Percentiles rank a stretch among this genome's conserved stretches.
Evolutionary conservation across 305 asterid species (phyloP).

Genomic region (Fraxinus albicans): DNA sequence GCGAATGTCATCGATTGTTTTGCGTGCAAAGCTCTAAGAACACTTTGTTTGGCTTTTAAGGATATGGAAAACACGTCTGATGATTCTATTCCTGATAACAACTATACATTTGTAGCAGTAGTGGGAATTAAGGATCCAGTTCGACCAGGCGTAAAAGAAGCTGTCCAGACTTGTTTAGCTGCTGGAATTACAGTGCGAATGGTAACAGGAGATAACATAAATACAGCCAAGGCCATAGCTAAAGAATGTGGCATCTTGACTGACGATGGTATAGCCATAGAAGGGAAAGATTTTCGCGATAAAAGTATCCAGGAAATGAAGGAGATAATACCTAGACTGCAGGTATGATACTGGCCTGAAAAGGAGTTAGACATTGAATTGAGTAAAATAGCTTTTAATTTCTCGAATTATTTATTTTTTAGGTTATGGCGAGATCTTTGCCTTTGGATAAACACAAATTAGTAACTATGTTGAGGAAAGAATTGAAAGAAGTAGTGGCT

Average conservation of each 20-base stretch:
- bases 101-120: slow-evolving; percentile 62
- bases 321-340: slow-evolving; percentile 62
- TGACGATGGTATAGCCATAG: slow-evolving; percentile 66
- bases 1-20: slow-evolving; percentile 49
- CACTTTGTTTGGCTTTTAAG: slow-evolving; percentile 68
- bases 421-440: slow-evolving; percentile 79
- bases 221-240: slow-evolving; percentile 84
- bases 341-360: slow-evolving; percentile 36
- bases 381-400: slow-evolving; percentile 8
- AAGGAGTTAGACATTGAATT: neutral
- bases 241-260: slow-evolving; percentile 80
- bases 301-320: slow-evolving; percentile 52
- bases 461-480: slow-evolving; percentile 61
- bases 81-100: slow-evolving; percentile 51
- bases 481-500: slow-evolving; percentile 68
- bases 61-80: slow-evolving; percentile 37
- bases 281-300: slow-evolving; percentile 66
- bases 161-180: slow-evolving; percentile 62
- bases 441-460: slow-evolving; percentile 77
- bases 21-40: slow-evolving; percentile 70
- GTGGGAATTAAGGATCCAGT: slow-evolving; percentile 82
- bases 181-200: slow-evolving; percentile 76
- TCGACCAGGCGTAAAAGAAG: slow-evolving; percentile 77
- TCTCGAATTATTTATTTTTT: neutral
- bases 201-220: slow-evolving; percentile 87